Evolutionary conservation across 129 eudicot genomes (phyloP).

Genomic region (Lactuca saligna): DNA sequence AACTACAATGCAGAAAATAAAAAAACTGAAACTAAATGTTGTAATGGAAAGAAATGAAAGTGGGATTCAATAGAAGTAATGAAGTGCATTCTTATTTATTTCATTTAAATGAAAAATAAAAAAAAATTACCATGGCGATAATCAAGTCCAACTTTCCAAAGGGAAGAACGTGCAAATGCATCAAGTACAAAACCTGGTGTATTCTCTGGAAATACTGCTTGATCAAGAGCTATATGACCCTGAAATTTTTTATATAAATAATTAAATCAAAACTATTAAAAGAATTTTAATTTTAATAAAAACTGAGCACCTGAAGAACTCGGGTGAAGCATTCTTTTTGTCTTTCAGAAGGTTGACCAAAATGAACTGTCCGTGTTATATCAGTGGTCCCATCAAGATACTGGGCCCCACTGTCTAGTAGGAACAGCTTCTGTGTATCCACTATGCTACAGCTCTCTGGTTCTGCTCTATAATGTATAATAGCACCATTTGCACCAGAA

Average conservation of each 20-base stretch:
- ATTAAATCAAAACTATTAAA: not conserved
- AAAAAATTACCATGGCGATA: conserved; percentile 79
- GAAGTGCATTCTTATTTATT: not conserved
- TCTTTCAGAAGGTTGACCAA: conserved; percentile 85
- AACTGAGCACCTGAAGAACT: conserved; percentile 72
- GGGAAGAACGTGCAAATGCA: conserved; percentile 93
- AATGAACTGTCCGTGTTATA: conserved; percentile 88
- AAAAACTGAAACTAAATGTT: too few relatives aligned
- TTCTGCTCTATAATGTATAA: conserved; percentile 95
- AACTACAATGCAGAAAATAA: too few relatives aligned
- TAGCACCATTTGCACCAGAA: conserved; percentile 98
- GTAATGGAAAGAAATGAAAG: too few relatives aligned
- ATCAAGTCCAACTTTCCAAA: conserved; percentile 98
- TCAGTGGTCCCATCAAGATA: conserved; percentile 98
- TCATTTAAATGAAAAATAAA: not conserved
- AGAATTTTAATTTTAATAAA: not conserved
- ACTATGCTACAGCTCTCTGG: conserved; percentile 71
- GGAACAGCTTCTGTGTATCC: conserved; percentile 72
- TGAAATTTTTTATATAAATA: conserved; percentile 27
- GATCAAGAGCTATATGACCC: conserved; percentile 99
- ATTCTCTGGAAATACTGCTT: conserved; percentile 89
- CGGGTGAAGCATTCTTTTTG: conserved; percentile 92
- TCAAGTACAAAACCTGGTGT: conserved; percentile 96
- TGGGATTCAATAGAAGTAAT: too few relatives aligned
- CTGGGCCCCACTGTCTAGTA: conserved; percentile 95